phyloP scores from a whole-genome alignment of 1,139 yeast genomes.

The Groenewaldozyma auringiensis region DNA sequence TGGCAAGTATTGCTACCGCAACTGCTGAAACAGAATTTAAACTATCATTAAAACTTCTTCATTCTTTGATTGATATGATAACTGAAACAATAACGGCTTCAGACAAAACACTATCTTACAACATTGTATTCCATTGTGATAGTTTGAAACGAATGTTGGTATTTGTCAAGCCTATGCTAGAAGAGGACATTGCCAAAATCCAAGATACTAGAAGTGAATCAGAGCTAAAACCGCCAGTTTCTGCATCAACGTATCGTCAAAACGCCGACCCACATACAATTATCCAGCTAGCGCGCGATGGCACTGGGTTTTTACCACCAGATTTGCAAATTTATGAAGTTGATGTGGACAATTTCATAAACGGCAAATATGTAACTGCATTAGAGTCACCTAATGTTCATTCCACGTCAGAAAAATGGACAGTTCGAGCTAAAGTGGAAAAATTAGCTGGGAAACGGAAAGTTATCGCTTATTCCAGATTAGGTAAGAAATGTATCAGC shows the following conservation, averaged over 20 bases:
- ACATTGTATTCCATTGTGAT: slow-evolving; percentile 23
- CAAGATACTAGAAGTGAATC: slow-evolving; percentile 16
- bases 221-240: not conserved
- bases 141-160: slow-evolving; percentile 23
- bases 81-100: slow-evolving; percentile 22
- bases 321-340: slow-evolving; percentile 16
- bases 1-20: slow-evolving; percentile 33
- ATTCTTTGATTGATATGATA: slow-evolving; percentile 42
- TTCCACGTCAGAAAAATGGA: slow-evolving; percentile 14
- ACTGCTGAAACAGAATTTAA: slow-evolving; percentile 72
- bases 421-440: slow-evolving; percentile 15
- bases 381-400: slow-evolving; percentile 14
- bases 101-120: slow-evolving; percentile 19
- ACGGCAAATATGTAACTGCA: slow-evolving; percentile 11
- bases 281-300: slow-evolving; percentile 15
- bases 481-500: slow-evolving; percentile 9
- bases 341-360: slow-evolving; percentile 12
- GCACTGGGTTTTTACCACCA: slow-evolving; percentile 14
- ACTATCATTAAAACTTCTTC: slow-evolving; percentile 52
- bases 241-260: slow-evolving; percentile 8
- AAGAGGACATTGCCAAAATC: slow-evolving; percentile 19
- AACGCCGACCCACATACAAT: slow-evolving; percentile 18
- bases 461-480: slow-evolving; percentile 10
- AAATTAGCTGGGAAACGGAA: slow-evolving; percentile 11
- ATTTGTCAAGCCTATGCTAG: slow-evolving; percentile 30